These are phyloP conservation scores for Xylogone sp. DNA, from an alignment of 2,329 filamentous ascomycete species.

Conservation along the genomic window DNA sequence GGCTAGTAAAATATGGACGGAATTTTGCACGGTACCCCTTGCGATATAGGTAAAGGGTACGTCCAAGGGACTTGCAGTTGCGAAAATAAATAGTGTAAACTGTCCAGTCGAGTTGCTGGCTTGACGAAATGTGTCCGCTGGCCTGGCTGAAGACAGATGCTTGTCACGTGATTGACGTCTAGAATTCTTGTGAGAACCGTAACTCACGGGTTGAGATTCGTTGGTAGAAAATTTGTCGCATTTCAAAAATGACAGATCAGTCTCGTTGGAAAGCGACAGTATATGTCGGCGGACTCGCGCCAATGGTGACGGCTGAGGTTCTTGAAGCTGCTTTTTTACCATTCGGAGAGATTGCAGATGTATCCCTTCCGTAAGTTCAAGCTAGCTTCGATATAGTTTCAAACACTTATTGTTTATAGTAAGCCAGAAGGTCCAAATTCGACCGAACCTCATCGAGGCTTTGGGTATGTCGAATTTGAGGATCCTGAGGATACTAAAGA, in stretches of 20 bases:
- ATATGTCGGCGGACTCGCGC: constrained; percentile 85
- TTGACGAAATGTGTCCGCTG: neutral
- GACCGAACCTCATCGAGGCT: constrained; percentile 79
- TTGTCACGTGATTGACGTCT: neutral
- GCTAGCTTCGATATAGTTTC: neutral
- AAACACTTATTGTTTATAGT: constrained; percentile 14
- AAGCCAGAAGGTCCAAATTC: constrained; percentile 81
- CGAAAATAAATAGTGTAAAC: neutral
- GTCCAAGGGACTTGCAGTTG: neutral
- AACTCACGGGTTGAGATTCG: neutral
- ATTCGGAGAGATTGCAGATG: constrained; percentile 91
- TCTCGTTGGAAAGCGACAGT: constrained; percentile 86
- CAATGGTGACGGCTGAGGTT: constrained; percentile 68
- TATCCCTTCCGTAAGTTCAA: constrained; percentile 63
- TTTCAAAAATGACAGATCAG: constrained; percentile 68
- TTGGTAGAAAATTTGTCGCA: neutral
- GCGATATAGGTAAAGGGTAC: neutral
- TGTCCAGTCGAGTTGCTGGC: neutral
- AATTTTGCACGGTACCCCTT: neutral
- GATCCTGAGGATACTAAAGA: constrained; percentile 81
- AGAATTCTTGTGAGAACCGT: neutral
- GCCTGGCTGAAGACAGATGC: neutral
- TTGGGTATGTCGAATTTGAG: constrained; percentile 96
- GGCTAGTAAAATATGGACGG: neutral
- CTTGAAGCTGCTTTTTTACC: constrained; percentile 92